A percentile compares a stretch with the other conserved stretches of the same genome.
phyloP scores from a whole-genome alignment of 2,329 filamentous ascomycete genomes.

The Fusarium bactridioides region DNA sequence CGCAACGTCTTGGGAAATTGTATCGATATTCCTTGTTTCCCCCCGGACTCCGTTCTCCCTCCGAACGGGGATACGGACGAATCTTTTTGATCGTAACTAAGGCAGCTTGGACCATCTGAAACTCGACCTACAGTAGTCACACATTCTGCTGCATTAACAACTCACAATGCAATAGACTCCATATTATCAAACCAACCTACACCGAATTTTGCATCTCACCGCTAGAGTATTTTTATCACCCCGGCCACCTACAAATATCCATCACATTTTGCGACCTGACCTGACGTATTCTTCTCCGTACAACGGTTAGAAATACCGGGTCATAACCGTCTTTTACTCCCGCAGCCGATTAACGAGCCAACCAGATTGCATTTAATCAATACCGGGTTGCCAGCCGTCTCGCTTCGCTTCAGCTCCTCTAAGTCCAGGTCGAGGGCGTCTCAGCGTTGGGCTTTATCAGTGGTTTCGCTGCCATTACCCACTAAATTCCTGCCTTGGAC shows the following conservation, averaged over 20 bases:
- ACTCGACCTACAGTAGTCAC: slow-evolving; percentile 19
- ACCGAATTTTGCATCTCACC: slow-evolving; percentile 2
- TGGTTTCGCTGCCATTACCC: slow-evolving; percentile 20
- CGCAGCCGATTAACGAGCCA: slow-evolving; percentile 27
- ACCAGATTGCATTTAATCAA: slow-evolving; percentile 19
- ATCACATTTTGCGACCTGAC: slow-evolving; percentile 1
- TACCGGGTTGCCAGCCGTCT: slow-evolving; percentile 10
- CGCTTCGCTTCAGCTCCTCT: slow-evolving; percentile 15
- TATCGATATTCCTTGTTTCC: background rate
- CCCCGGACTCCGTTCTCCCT: slow-evolving; percentile 5
- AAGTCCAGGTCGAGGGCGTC: slow-evolving; percentile 12
- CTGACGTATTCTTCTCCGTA: slow-evolving; percentile 9
- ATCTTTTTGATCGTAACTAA: slow-evolving; percentile 2
- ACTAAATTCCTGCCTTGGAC: slow-evolving; percentile 28
- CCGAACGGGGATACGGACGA: slow-evolving; percentile 14
- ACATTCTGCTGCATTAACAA: slow-evolving; percentile 29
- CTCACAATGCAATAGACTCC: slow-evolving; percentile 21
- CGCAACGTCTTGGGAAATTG: slow-evolving; percentile 21
- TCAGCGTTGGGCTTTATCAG: slow-evolving; percentile 2
- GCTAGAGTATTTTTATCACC: slow-evolving; percentile 18
- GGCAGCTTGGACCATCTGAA: slow-evolving; percentile 20
- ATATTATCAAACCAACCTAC: slow-evolving; percentile 15
- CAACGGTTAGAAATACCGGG: slow-evolving; percentile 19
- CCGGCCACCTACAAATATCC: slow-evolving; percentile 18
- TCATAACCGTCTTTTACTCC: slow-evolving; percentile 15